phyloP scores from a whole-genome alignment of 441 rosid species.

The Gossypium lobatum region DNA sequence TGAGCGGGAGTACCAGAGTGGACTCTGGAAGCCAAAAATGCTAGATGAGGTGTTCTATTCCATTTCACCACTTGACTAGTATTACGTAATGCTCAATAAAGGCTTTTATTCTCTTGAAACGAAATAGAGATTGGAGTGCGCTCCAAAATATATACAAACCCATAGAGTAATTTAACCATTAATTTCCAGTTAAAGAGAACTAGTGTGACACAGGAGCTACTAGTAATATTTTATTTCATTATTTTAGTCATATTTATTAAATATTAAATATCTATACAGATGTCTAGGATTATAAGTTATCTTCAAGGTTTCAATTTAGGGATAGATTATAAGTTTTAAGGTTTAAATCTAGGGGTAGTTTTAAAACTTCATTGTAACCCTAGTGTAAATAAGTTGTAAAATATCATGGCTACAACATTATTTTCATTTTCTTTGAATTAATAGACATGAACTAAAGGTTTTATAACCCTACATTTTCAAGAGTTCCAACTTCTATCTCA shows the following conservation, averaged over 20 bases:
- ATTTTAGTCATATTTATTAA: too few species aligned
- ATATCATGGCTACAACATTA: neutral
- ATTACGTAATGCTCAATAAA: neutral
- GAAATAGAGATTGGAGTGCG: neutral
- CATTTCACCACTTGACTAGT: neutral
- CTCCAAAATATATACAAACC: neutral
- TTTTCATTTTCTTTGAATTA: neutral
- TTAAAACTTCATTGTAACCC: neutral
- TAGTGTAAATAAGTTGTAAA: neutral
- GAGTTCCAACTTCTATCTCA: neutral
- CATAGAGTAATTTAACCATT: neutral
- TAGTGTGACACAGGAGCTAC: neutral
- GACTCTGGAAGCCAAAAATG: neutral
- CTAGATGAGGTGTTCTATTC: neutral
- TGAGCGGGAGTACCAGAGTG: neutral
- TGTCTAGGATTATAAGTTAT: neutral
- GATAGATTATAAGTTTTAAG: neutral
- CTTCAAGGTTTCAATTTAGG: neutral
- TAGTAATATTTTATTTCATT: too few species aligned
- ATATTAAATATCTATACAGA: neutral
- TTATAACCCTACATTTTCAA: too few species aligned
- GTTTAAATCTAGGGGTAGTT: neutral
- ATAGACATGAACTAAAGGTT: neutral
- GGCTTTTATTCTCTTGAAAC: neutral
- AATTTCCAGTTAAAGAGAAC: neutral